Conservation (phyloP, 257 asterid genomes). For the Gentiana dahurica region DNA sequence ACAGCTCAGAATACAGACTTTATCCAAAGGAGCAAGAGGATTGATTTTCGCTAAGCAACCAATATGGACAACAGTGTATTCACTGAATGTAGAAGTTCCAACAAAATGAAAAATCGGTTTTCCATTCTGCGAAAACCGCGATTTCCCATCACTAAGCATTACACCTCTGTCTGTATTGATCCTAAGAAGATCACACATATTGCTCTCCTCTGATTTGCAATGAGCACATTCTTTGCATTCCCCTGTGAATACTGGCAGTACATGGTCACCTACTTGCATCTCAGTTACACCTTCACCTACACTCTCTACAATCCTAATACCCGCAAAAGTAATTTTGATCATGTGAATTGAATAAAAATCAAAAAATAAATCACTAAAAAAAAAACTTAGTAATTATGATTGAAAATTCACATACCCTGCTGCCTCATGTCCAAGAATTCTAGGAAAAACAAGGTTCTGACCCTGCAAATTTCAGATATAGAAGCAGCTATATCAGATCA, state of each 20-base stretch:
- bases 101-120: conserved; percentile 67
- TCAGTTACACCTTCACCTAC: conserved; percentile 75
- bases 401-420: conserved; percentile 43
- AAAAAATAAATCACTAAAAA: neutral
- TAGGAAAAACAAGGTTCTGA: conserved; percentile 61
- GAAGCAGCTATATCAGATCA: no score
- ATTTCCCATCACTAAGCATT: conserved; percentile 48
- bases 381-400: no score
- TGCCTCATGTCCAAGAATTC: conserved; percentile 80
- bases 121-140: conserved; percentile 64
- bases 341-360: neutral
- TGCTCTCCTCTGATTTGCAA: conserved; percentile 65
- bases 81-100: conserved; percentile 73
- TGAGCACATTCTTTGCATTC: conserved; percentile 71
- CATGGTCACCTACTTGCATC: conserved; percentile 61
- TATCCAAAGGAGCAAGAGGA: conserved; percentile 71
- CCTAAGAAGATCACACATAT: conserved; percentile 75
- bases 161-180: conserved; percentile 65
- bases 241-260: conserved; percentile 79
- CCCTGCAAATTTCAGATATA: conserved; percentile 21
- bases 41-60: conserved; percentile 72
- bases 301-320: conserved; percentile 64
- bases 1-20: conserved; percentile 70
- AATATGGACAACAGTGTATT: conserved; percentile 68
- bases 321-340: neutral